phyloP scores from a whole-genome alignment of 805 yeast species.

The Clavispora fructus region DNA sequence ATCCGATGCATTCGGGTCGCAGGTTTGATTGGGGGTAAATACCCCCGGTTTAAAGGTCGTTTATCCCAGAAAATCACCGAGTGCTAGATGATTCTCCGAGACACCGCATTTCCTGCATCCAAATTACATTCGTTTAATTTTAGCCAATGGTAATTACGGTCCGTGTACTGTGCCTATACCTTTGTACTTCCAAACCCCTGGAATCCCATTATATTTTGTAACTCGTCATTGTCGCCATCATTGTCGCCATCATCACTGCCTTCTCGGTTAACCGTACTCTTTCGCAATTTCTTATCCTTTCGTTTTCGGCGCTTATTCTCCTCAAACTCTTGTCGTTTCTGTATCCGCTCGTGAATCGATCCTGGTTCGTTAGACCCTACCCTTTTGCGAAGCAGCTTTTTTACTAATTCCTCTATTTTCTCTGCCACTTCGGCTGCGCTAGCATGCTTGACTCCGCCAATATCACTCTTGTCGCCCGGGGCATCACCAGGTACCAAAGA shows the following conservation, averaged over 20 bases:
- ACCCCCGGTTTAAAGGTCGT: too few species aligned
- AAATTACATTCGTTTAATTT: background rate
- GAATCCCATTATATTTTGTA: conserved; percentile 54
- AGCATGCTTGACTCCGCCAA: conserved; percentile 32
- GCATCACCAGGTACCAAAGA: conserved; percentile 13
- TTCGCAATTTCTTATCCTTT: conserved; percentile 16
- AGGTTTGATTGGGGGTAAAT: too few species aligned
- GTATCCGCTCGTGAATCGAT: conserved; percentile 38
- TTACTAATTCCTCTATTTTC: conserved; percentile 26
- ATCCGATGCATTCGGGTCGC: too few species aligned
- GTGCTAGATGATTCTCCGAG: too few species aligned
- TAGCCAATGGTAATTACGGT: too few species aligned
- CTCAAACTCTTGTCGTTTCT: conserved; percentile 33
- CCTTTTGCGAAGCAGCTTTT: conserved; percentile 16
- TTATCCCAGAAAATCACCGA: too few species aligned
- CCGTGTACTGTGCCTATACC: too few species aligned
- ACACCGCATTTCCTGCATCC: too few species aligned
- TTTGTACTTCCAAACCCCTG: conserved; percentile 49
- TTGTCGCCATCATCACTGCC: too few species aligned
- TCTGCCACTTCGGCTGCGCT: conserved; percentile 27
- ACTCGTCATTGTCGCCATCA: conserved; percentile 17
- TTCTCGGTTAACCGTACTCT: background rate
- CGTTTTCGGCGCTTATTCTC: conserved; percentile 25
- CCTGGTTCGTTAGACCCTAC: conserved; percentile 11
- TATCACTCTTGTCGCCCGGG: conserved; percentile 8